phyloP scores from a whole-genome alignment of 2,329 filamentous ascomycete genomes.

The Phoma sp. region DNA sequence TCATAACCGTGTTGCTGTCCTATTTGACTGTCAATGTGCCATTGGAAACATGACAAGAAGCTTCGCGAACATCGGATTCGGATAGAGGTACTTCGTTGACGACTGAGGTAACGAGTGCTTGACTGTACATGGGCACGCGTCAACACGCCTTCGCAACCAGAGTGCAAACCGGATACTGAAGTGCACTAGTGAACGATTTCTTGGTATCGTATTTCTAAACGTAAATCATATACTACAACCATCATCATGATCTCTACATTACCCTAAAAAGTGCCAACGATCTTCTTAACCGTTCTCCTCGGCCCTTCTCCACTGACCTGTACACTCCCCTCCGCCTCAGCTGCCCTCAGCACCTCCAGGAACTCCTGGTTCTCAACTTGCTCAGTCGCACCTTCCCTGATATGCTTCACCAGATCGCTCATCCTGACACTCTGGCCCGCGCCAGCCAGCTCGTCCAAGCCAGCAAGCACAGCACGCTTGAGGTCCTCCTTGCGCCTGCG shows the following conservation, averaged over 20 bases:
- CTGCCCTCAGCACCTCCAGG: slow-evolving; percentile 75
- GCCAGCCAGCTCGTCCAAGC: slow-evolving; percentile 77
- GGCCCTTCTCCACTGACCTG: slow-evolving; percentile 85
- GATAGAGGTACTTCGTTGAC: no score
- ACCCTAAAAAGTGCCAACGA: slow-evolving; percentile 52
- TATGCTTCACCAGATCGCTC: slow-evolving; percentile 75
- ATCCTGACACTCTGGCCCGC: slow-evolving; percentile 73
- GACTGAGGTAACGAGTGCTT: no score
- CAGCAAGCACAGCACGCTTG: slow-evolving; percentile 75
- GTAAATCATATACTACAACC: neutral
- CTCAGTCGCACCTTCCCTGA: slow-evolving; percentile 65
- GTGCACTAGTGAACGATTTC: no score
- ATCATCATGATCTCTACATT: neutral
- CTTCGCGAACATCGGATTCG: no score
- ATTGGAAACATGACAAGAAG: no score
- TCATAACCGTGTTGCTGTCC: no score
- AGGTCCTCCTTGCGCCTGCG: slow-evolving; percentile 82
- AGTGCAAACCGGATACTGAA: no score
- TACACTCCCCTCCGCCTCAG: slow-evolving; percentile 86
- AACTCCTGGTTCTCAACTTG: slow-evolving; percentile 82
- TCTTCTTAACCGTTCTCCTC: slow-evolving; percentile 79
- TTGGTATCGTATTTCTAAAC: neutral
- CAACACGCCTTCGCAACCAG: no score
- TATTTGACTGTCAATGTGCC: no score
- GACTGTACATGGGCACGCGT: no score